Base-by-base conservation (phyloP, 2,329 filamentous ascomycete genomes). In the Ceratocystis eucalypticola region DNA sequence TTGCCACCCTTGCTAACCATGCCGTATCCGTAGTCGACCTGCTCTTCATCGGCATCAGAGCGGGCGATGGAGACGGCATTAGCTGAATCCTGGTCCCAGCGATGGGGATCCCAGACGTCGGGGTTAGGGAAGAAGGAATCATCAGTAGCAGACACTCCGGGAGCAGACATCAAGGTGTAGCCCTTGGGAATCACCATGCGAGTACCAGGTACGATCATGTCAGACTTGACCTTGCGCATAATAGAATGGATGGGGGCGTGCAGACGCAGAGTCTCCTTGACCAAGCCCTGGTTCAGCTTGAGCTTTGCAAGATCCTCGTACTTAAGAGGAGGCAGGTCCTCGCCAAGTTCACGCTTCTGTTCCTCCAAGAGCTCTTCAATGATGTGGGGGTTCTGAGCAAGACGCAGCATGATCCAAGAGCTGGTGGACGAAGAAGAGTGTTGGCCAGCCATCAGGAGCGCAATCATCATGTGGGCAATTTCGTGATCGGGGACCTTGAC, bases 221-320 rank as follows among this genome's bases (percentile, higher is more conserved):
- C 91, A 70, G 85, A 84, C 79, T 93, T 96, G 75, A 96, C 93
- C 71, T 89, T 88, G 72, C 92, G 90, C 81, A 97, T 84, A 73
- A 97, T 96, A 63, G 89, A 94, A 82, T 96, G 92, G 72, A 97
- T 96, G 0, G 92, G 92, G 1, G 91, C 88, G 75, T 96, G 89
- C 17, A 96, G 80, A 69, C 92, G 88, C 48, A 96, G 86, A 2
- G 92, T 96, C 77, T 96, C 92, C 79, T 93, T 94, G 77, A 96
- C 83, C 70, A 95, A 86, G 71, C 90, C 88, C 71, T 87, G 82
- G 79, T 96, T 89, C 22, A 96, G 84, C 62, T 90, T 85, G 44
- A 96, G 82, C 75, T 87, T 88, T 71, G 86, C 80, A 17, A 96
- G 82, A 70, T 88, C 83, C 70, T 96, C 92, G 74, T 88, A 93